Evolutionary conservation across 306 rosid species (phyloP).

Genomic region (Prunus salicina): DNA sequence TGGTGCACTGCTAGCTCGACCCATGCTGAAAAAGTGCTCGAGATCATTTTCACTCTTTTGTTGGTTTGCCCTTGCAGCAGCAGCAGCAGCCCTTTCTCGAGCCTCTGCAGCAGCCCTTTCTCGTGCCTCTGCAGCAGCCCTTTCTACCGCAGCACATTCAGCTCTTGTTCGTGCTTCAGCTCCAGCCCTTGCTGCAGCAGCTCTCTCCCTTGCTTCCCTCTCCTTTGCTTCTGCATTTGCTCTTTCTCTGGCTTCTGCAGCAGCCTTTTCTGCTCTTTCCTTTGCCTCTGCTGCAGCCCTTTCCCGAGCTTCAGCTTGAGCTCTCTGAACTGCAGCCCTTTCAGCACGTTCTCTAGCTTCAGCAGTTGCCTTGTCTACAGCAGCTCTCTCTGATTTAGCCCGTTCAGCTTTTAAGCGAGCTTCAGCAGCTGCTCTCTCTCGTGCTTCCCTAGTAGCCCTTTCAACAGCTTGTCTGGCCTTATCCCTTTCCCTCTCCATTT

Average conservation of each 20-base stretch:
- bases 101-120: slow-evolving; percentile 88
- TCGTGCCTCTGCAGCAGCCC: slow-evolving; percentile 79
- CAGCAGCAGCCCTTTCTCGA: slow-evolving; percentile 83
- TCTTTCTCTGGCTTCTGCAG: slow-evolving; percentile 75
- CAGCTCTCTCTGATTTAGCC: slow-evolving; percentile 72
- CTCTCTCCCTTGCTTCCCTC: slow-evolving; percentile 42
- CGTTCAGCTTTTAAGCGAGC: slow-evolving; percentile 85
- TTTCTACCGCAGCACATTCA: slow-evolving; percentile 81
- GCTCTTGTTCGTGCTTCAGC: slow-evolving; percentile 76
- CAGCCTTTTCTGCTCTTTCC: slow-evolving; percentile 85
- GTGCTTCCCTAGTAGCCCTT: slow-evolving; percentile 99
- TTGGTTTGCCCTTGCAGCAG: slow-evolving; percentile 73
- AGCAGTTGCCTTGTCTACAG: slow-evolving; percentile 77
- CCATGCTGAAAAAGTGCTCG: slow-evolving; percentile 74
- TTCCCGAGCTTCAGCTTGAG: slow-evolving; percentile 94
- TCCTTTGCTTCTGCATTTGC: slow-evolving; percentile 53
- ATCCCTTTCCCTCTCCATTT: slow-evolving; percentile 60
- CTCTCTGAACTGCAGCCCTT: slow-evolving; percentile 97
- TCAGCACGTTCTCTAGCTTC: slow-evolving; percentile 97
- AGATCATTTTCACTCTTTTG: slow-evolving; percentile 79
- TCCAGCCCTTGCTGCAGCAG: slow-evolving; percentile 37
- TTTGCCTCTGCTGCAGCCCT: slow-evolving; percentile 92
- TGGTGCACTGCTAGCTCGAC: slow-evolving; percentile 83
- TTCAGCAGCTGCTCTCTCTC: slow-evolving; percentile 86
- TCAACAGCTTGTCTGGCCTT: slow-evolving; percentile 89